phyloP scores from a whole-genome alignment of 257 asterid species.

The Solanum peruvianum region DNA sequence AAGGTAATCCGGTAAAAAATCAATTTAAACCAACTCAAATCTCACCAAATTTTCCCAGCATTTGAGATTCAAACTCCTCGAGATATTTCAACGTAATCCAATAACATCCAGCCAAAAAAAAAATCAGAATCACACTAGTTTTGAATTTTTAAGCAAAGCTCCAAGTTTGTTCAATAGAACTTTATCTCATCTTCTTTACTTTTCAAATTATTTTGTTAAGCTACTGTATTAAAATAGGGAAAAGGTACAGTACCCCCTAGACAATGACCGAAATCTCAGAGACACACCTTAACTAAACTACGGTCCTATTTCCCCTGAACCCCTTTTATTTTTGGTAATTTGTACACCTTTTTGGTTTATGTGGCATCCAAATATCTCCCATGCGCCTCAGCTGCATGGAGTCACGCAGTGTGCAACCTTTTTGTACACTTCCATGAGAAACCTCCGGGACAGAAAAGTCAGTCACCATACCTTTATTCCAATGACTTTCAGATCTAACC shows the following conservation, averaged over 20 bases:
- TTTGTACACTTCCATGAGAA: neutral
- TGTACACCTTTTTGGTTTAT: neutral
- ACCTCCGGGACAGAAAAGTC: neutral
- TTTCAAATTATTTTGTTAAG: neutral
- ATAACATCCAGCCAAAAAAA: neutral
- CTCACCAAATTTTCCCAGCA: neutral
- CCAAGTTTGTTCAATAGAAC: neutral
- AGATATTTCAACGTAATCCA: neutral
- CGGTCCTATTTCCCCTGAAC: neutral
- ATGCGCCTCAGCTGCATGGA: neutral
- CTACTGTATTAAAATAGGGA: neutral
- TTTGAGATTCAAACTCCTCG: neutral
- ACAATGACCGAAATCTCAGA: neutral
- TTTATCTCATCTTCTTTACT: neutral
- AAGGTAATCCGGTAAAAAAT: neutral
- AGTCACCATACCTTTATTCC: neutral
- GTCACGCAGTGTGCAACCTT: neutral
- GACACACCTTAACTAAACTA: neutral
- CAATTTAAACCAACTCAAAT: neutral
- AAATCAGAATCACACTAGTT: neutral
- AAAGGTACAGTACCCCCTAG: neutral
- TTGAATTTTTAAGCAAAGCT: neutral
- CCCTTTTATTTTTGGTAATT: neutral
- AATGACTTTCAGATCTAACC: neutral
- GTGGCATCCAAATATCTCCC: neutral